These are phyloP conservation scores for Umbelopsis sp. DNA, from an alignment of 371 early-diverging fungal species.

Conservation along the genomic window DNA sequence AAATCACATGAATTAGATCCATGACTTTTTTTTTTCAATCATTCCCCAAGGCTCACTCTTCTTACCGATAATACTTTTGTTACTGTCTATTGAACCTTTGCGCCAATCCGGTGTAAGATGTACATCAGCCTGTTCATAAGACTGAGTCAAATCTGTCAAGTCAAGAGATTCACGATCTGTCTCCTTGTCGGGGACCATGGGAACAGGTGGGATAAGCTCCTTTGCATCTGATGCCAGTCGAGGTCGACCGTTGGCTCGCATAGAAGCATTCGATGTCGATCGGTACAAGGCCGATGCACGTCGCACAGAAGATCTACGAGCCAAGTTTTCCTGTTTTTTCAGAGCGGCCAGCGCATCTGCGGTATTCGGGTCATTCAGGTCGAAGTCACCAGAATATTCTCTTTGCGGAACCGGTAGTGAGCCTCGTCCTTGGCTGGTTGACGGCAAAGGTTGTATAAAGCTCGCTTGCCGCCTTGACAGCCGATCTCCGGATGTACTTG, in stretches of 20 bases:
- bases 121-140: background rate
- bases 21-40: background rate
- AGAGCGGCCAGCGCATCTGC: conserved; percentile 33
- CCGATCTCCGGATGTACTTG: conserved; percentile 5
- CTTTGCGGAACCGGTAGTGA: conserved; percentile 20
- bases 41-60: background rate
- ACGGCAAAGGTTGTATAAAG: background rate
- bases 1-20: too few species aligned
- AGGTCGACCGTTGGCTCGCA: background rate
- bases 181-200: background rate
- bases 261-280: conserved; percentile 1
- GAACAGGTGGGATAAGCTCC: background rate
- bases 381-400: conserved; percentile 25
- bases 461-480: background rate
- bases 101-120: too few species aligned
- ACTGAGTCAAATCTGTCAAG: background rate
- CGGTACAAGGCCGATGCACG: conserved; percentile 23
- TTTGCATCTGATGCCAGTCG: background rate
- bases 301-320: conserved; percentile 35
- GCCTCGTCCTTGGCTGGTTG: conserved; percentile 8
- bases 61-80: too few species aligned
- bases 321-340: conserved; percentile 31
- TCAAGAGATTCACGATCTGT: background rate
- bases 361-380: conserved; percentile 37
- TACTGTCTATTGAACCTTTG: too few species aligned